A percentile compares a stretch with the other conserved stretches of the same genome.
Conservation (phyloP, 2,329 filamentous ascomycete species). For the Pseudonectria buxi region DNA sequence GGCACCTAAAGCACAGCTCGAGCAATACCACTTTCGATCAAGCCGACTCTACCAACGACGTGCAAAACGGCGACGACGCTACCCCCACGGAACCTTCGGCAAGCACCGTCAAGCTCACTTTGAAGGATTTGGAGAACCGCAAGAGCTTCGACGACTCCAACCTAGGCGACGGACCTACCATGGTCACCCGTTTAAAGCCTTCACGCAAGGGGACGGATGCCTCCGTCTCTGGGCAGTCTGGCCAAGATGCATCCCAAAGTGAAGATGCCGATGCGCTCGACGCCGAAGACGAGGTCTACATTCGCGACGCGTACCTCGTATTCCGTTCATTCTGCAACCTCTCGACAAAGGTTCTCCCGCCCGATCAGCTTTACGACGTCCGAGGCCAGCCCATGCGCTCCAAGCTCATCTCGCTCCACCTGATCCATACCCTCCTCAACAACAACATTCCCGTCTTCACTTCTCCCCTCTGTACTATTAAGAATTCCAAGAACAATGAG, state of each 20-base stretch:
- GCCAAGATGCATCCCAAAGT: slow-evolving; percentile 46
- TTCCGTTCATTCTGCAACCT: slow-evolving; percentile 97
- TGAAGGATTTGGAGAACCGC: slow-evolving; percentile 60
- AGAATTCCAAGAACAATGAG: slow-evolving; percentile 80
- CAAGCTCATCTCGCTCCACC: slow-evolving; percentile 88
- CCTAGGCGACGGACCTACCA: slow-evolving; percentile 59
- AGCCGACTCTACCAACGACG: slow-evolving; percentile 32
- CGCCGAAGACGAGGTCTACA: slow-evolving; percentile 88
- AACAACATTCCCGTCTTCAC: slow-evolving; percentile 90
- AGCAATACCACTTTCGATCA: slow-evolving; percentile 48
- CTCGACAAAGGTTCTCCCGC: slow-evolving; percentile 82
- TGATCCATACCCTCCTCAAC: slow-evolving; percentile 91
- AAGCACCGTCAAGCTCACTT: slow-evolving; percentile 50
- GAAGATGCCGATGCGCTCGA: slow-evolving; percentile 56
- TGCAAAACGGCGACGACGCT: slow-evolving; percentile 30
- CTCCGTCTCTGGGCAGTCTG: slow-evolving; percentile 48
- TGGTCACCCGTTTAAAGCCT: slow-evolving; percentile 56
- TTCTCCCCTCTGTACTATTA: slow-evolving; percentile 86
- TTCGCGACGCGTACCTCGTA: slow-evolving; percentile 93
- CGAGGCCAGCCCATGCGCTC: slow-evolving; percentile 96
- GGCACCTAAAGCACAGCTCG: slow-evolving; percentile 44
- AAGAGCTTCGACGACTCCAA: slow-evolving; percentile 65
- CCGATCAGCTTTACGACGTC: slow-evolving; percentile 87
- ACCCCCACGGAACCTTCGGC: slow-evolving; percentile 23
- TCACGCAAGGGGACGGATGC: slow-evolving; percentile 31